These are phyloP conservation scores for Colletotrichum liaoningense DNA, from an alignment of 2,329 filamentous ascomycete species.

Conservation along the genomic window DNA sequence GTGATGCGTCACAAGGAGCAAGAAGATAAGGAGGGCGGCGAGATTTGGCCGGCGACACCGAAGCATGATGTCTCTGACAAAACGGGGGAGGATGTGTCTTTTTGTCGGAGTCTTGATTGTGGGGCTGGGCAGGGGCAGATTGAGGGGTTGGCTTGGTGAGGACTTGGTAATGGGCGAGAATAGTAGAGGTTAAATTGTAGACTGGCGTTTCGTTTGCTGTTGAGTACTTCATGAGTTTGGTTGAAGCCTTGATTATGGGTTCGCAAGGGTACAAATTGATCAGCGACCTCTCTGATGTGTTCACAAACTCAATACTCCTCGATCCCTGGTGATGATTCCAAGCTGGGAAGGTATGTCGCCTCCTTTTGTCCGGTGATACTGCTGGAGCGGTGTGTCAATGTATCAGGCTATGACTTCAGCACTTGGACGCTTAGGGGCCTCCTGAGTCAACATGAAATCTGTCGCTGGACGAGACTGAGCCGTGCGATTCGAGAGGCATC, in stretches of 20 bases:
- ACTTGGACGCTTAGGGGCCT: not conserved
- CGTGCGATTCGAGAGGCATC: too few relatives aligned
- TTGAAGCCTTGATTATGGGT: not conserved
- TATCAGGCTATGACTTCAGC: too few relatives aligned
- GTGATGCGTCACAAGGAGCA: conserved; percentile 41
- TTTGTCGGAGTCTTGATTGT: not conserved
- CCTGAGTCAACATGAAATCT: not conserved
- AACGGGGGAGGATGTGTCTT: not conserved
- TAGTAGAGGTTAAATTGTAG: not conserved
- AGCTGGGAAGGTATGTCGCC: not conserved
- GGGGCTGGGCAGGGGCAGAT: not conserved
- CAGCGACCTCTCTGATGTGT: not conserved
- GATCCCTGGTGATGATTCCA: not conserved
- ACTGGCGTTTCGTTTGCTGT: not conserved
- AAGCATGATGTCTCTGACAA: conserved; percentile 19
- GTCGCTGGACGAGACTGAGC: too few relatives aligned
- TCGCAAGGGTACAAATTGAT: not conserved
- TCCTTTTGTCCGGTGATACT: not conserved
- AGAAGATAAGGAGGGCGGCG: conserved; percentile 39
- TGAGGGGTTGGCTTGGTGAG: not conserved
- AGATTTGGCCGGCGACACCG: conserved; percentile 47
- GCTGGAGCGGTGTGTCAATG: not conserved
- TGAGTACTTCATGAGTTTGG: not conserved
- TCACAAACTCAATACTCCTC: not conserved
- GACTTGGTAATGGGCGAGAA: too few relatives aligned